phyloP scores from a whole-genome alignment of 2,329 filamentous ascomycete species.

The Talaromyces sp. region DNA sequence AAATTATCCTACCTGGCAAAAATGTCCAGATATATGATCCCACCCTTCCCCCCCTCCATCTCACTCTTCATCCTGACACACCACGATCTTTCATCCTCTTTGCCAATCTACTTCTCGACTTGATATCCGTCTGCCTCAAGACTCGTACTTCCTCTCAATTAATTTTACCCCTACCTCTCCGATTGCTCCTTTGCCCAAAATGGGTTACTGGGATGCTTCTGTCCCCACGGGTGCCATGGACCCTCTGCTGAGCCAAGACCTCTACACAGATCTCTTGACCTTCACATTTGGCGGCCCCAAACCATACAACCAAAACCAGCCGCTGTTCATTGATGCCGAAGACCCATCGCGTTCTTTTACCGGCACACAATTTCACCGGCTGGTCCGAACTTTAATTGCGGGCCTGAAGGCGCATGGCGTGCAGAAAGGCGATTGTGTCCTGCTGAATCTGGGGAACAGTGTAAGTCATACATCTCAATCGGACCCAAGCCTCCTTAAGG shows the following conservation, averaged over 20 bases:
- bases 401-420: conserved; percentile 44
- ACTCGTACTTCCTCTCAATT: too few species aligned
- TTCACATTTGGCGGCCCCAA: conserved; percentile 44
- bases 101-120: too few species aligned
- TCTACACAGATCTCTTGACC: conserved; percentile 45
- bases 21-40: background rate
- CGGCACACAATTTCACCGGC: conserved; percentile 35
- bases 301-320: conserved; percentile 40
- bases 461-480: conserved; percentile 30
- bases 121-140: too few species aligned
- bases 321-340: conserved; percentile 48
- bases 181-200: conserved; percentile 2
- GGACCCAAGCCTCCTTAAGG: too few species aligned
- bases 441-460: conserved; percentile 47
- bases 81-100: background rate
- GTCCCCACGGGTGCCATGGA: conserved; percentile 8
- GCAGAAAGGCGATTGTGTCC: conserved; percentile 46
- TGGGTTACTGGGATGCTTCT: conserved; percentile 18
- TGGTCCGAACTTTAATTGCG: conserved; percentile 44
- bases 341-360: conserved; percentile 42
- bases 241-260: conserved; percentile 17
- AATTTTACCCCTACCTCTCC: too few species aligned
- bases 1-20: conserved; percentile 7
- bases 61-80: background rate
- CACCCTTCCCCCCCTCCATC: background rate